These are phyloP conservation scores for Ceratocystis papillata DNA, from an alignment of 2,329 filamentous ascomycete species.

Conservation along the genomic window DNA sequence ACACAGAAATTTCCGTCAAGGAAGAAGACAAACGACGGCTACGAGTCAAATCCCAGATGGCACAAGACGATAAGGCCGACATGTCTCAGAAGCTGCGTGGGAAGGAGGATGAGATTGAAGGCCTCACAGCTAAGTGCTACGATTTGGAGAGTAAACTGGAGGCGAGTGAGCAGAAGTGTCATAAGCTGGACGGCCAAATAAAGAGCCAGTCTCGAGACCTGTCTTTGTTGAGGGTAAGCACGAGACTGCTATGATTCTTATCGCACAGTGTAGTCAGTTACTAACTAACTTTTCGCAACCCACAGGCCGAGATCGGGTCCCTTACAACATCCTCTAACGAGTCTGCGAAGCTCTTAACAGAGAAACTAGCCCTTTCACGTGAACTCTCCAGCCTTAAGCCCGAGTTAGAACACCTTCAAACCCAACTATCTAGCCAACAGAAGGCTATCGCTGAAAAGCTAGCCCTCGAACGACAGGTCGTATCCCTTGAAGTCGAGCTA, in stretches of 20 bases:
- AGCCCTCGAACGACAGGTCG: constrained; percentile 65
- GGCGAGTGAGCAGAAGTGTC: constrained; percentile 35
- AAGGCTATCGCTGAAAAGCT: constrained; percentile 67
- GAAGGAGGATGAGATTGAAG: constrained; percentile 49
- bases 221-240: constrained; percentile 38
- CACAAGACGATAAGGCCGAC: constrained; percentile 62
- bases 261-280: not conserved
- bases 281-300: not conserved
- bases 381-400: constrained; percentile 45
- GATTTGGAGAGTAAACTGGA: constrained; percentile 37
- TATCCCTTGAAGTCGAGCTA: constrained; percentile 65
- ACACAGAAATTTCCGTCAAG: constrained; percentile 56
- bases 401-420: constrained; percentile 46
- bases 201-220: constrained; percentile 42
- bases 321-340: constrained; percentile 57
- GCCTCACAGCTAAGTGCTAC: constrained; percentile 35
- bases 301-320: constrained; percentile 60
- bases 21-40: constrained; percentile 64
- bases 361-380: constrained; percentile 44
- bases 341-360: constrained; percentile 55
- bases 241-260: not conserved
- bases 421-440: constrained; percentile 50
- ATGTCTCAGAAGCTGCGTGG: constrained; percentile 53
- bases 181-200: constrained; percentile 39
- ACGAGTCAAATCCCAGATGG: constrained; percentile 56